Base-by-base conservation (phyloP, 352 stramenopile species). In the Ochromonadaceae sp. region DNA sequence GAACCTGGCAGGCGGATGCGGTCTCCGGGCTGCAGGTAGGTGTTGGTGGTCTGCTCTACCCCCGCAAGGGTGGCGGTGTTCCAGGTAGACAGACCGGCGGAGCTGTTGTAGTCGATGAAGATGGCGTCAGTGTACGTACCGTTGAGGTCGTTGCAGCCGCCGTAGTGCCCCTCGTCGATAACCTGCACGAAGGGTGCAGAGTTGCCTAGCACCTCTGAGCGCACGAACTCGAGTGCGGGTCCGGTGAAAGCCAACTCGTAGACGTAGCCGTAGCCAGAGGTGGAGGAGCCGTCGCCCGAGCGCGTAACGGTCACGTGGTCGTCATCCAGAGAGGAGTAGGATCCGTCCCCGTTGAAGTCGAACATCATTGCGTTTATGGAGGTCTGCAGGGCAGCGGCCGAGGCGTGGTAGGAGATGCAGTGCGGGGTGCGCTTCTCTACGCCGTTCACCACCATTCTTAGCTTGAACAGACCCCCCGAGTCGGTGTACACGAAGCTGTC, bases 331-430 rank as follows among this genome's bases (percentile, higher is more conserved):
- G 65, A 68, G 71, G 83, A 70, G 35, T 75, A 61, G 20, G 20
- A 53, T 14, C 48, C 48, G 41, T 71, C 62, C 25, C 41, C 38
- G 30, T 85, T 81, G 59, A 75, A 81, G 59, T 85, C 80, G 59
- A 81, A 81, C 25, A 35, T 26, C 7, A 96, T 73, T 9, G 65
- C 72, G 55, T 95, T 81, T 14, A 97, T 67, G 14, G 86, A 81
- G 15, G 67, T 70, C 59, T 95, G 74, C 59, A 96, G 72, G 0
- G 73, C 76, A 10, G 58, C 39, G 0, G 84, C 85, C 2, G 77
- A 82, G n/a, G 82, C 77, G 40, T 89, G 82, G 63, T 91, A 86
- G 1, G 74, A 47, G 46, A 87, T 63, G 59, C 79, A 86, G 32
- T 30, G 32, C 20, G 73, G 62, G 12, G 72, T 79, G 48, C 62